Evolutionary conservation across 257 asterid species (phyloP).

Genomic region (Gentiana macrophylla): DNA sequence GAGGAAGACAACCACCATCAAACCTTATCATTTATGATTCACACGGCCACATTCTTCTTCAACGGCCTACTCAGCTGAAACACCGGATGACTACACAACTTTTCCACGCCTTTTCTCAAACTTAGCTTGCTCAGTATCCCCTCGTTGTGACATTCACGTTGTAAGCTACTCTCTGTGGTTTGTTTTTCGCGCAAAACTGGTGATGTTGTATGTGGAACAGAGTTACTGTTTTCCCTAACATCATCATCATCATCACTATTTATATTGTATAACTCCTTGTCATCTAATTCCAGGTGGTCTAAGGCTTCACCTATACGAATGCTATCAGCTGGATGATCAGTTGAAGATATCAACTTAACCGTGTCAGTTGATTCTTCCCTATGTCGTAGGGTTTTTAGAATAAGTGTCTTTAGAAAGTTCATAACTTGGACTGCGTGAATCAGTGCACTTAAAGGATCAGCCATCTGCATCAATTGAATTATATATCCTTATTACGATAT

Average conservation of each 20-base stretch:
- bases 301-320: conserved; percentile 19
- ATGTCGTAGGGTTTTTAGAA: conserved; percentile 36
- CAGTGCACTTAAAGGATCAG: conserved; percentile 75
- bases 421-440: conserved; percentile 94
- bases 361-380: conserved; percentile 28
- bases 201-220: conserved; percentile 7
- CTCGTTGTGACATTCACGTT: conserved; percentile 39
- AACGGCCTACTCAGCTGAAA: conserved; percentile 47
- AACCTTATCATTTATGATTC: conserved; percentile 20
- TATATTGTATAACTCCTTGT: conserved; percentile 2
- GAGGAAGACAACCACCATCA: too few species aligned
- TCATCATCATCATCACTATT: conserved; percentile 27
- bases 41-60: conserved; percentile 26
- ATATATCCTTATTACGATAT: not conserved
- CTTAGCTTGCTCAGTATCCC: conserved; percentile 36
- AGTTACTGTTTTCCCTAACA: conserved; percentile 20
- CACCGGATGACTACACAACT: conserved; percentile 53
- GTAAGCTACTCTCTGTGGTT: conserved; percentile 28
- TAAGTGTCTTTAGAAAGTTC: conserved; percentile 71
- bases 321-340: conserved; percentile 16
- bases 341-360: conserved; percentile 10
- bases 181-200: conserved; percentile 25
- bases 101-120: conserved; percentile 40
- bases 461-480: conserved; percentile 51
- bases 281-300: conserved; percentile 22